Evolutionary conservation across 2,329 filamentous ascomycete genomes (phyloP), one percentile per base, ranked within the genome.

Genomic region (Phyllosticta citriasiana): DNA sequence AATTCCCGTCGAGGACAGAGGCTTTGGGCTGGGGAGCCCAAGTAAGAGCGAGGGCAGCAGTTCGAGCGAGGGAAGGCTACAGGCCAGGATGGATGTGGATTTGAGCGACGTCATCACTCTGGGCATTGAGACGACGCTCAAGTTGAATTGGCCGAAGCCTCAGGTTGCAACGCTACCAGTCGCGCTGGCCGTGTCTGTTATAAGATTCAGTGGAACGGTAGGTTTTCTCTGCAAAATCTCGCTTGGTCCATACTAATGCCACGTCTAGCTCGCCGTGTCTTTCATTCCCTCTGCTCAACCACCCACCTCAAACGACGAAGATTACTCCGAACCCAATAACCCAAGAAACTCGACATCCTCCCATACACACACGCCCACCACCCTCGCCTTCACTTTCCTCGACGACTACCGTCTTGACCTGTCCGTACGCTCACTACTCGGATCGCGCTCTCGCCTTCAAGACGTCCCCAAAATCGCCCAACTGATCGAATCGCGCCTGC

Each of bases 21-120:
- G 77, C 54, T 77, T 87, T 35, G 80, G 79, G 53, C 77, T 87
- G 40, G 80, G 78, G 19, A 72, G 61, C n/a, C 57, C 63, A 9
- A 61, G 56, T 16, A 57, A 57, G 50, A 61, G 40, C 12, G 60
- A 61, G 4, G 55, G 55, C 3, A 57, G 61, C 16, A 68, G 67
- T 55, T 77, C 81, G 64, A 78, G 79, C 35, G 83, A 84, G 59
- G 88, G 88, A 0, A 82, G 92, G 50, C 79, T 99, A 22, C 94
- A 99, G 74, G 94, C 94, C 0, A 81, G 92, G 63, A 96, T 99
- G 89, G 94, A 99, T 73, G 92, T 99, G 40, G 94, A 99, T 73
- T 78, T 99, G 62, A 94, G 89, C 74, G 94, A 99, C 75, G 92
- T 96, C 75, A 90, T 99, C 63, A 99, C 94, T 0, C 79, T 99